Conservation (phyloP, 768 basidiomycete genomes). For the Russula vinacea region DNA sequence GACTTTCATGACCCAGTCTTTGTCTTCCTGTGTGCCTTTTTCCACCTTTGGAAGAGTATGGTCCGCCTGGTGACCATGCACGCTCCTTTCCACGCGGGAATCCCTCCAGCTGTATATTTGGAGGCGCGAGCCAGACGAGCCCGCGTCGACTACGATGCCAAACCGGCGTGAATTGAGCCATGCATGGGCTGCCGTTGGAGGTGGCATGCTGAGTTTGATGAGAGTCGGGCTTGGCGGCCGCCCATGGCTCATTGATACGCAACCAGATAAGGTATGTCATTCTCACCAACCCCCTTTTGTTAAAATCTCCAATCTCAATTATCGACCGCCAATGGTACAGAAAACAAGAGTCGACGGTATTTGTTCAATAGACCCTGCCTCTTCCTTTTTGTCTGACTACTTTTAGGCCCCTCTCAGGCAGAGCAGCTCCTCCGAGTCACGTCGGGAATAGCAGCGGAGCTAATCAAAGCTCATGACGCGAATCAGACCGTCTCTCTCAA, state of each 20-base stretch:
- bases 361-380: not conserved
- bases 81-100: conserved; percentile 57
- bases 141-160: conserved; percentile 96
- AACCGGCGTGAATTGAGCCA: conserved; percentile 82
- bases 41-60: conserved; percentile 78
- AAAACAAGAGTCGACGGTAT: conserved; percentile 42
- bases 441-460: conserved; percentile 89
- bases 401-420: conserved; percentile 75
- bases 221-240: not conserved
- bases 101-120: conserved; percentile 98
- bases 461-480: conserved; percentile 83
- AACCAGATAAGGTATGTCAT: conserved; percentile 3
- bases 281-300: conserved; percentile 8
- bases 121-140: conserved; percentile 92
- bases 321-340: conserved; percentile 39
- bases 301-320: not conserved
- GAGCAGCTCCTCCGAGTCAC: conserved; percentile 88
- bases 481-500: conserved; percentile 81
- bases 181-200: conserved; percentile 63
- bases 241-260: too few species aligned
- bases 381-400: not conserved
- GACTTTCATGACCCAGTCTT: conserved; percentile 86
- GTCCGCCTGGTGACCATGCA: conserved; percentile 48
- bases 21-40: conserved; percentile 79
- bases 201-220: conserved; percentile 53